Evolutionary conservation across 2,329 filamentous ascomycete genomes (phyloP), one percentile per base, ranked within the genome.

Genomic region (Colletotrichum sp.): DNA sequence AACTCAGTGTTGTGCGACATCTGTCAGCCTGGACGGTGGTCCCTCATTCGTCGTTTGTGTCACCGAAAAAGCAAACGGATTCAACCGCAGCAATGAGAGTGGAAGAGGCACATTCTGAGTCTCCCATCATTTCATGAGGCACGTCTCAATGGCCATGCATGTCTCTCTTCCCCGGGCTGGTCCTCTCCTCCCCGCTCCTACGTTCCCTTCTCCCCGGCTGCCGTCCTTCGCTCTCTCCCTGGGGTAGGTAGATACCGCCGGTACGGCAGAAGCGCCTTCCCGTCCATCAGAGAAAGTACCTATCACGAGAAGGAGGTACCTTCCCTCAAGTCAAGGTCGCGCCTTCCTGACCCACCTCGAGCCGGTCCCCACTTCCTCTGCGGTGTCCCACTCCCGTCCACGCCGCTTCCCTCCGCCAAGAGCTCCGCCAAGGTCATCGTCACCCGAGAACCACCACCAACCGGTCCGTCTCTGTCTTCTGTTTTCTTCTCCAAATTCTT

Each of bases 361-460:
- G 14, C 67, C 58, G 67, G 67, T 34, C 72, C 21, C 72, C 72
- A 71, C 66, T 65, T 52, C 58, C 73, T 58, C 73, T 58, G 32
- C 48, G n/a, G 18, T 18, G 63, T 63, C 70, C 73, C 73, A 69
- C 69, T 69, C 48, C 73, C 70, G 73, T 73, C 58, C 16, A 66
- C 72, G 73, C 69, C 73, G 73, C 73, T 63, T 48, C 73, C 68
- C 61, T 74, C 73, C 69, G 73, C 73, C 73, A 75, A 75, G 73
- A 72, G 43, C 34, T 73, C 69, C 73, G 73, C 73, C 69, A 75
- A 75, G 73, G 73, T 73, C 69, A 73, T 68, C 69, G 64, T 75
- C 73, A 75, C 73, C 73, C 69, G 69, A 65, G 69, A 72, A 75
- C 69, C 69, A 75, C 73, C 58, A 69, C 69, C 30, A 69, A 30